Conservation (phyloP, 2,329 filamentous ascomycete genomes). For the Aureobasidium subglaciale region DNA sequence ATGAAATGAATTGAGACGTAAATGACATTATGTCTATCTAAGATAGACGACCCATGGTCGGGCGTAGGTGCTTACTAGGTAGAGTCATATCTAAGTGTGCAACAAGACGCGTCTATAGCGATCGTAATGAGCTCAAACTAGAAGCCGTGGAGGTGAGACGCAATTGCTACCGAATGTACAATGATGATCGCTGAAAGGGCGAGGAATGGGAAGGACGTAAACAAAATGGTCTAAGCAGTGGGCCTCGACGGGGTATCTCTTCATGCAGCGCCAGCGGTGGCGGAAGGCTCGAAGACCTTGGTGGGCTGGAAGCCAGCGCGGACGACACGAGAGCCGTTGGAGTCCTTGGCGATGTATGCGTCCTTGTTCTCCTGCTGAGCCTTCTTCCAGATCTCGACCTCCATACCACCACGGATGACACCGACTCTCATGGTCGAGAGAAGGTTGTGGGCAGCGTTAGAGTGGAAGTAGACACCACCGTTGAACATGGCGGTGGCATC, state of each 20-base stretch:
- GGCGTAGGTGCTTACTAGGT: conserved; percentile 6
- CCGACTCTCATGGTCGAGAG: conserved; percentile 82
- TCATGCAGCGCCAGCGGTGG: conserved; percentile 76
- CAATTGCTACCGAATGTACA: conserved; percentile 3
- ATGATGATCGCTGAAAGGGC: conserved; percentile 10
- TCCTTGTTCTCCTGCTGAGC: conserved; percentile 80
- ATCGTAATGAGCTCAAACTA: conserved; percentile 11
- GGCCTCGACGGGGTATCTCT: conserved; percentile 16
- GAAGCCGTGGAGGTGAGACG: neutral
- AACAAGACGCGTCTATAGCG: conserved; percentile 15
- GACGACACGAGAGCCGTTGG: conserved; percentile 71
- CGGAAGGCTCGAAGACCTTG: conserved; percentile 69
- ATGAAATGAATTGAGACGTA: neutral
- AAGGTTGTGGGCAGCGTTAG: conserved; percentile 82
- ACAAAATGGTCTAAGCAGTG: neutral
- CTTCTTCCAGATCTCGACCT: conserved; percentile 91
- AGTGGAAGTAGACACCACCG: conserved; percentile 83
- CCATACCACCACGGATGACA: conserved; percentile 77
- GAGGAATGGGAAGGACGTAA: conserved; percentile 2
- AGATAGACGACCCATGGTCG: conserved; percentile 2
- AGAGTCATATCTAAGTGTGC: conserved; percentile 16
- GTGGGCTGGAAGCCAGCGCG: conserved; percentile 82
- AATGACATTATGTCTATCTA: conserved; percentile 13
- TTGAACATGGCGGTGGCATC: conserved; percentile 89
- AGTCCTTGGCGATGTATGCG: conserved; percentile 71